Percentiles rank a stretch among this genome's conserved stretches.
Conservation (phyloP, 306 rosid species). For the Rosa rugosa region DNA sequence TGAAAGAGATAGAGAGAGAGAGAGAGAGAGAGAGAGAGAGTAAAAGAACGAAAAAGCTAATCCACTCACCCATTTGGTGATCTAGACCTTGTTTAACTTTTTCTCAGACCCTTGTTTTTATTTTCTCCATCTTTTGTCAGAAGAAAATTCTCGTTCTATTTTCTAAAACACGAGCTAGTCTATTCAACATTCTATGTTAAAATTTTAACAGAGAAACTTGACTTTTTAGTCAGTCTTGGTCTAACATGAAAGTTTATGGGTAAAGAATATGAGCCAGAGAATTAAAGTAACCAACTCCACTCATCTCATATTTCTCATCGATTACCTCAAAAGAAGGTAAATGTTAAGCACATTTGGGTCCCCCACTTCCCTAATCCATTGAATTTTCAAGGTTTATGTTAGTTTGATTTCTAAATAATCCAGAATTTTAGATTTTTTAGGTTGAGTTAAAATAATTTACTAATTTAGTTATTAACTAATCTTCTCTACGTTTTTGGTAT, state of each 20-base stretch:
- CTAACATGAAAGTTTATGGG: conserved; percentile 2
- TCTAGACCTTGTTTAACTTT: conserved; percentile 60
- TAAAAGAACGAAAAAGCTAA: conserved; percentile 61
- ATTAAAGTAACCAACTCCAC: conserved; percentile 37
- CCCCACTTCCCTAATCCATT: neutral
- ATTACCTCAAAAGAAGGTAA: conserved; percentile 37
- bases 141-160: conserved; percentile 30
- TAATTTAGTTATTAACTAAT: neutral
- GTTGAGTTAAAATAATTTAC: neutral
- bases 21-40: neutral
- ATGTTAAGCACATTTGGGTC: neutral
- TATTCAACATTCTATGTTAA: conserved; percentile 27
- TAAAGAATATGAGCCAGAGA: conserved; percentile 26
- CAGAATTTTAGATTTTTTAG: neutral
- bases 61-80: conserved; percentile 60
- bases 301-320: conserved; percentile 47
- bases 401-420: neutral
- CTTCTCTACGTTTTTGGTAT: neutral
- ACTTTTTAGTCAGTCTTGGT: conserved; percentile 31
- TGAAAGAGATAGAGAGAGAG: neutral
- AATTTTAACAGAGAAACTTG: conserved; percentile 7
- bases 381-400: neutral
- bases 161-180: conserved; percentile 44
- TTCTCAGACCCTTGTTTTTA: conserved; percentile 41
- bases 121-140: conserved; percentile 64